Evolutionary conservation across 495 filamentous ascomycete genomes (phyloP).

Genomic region (Aspergillus cristatus): DNA sequence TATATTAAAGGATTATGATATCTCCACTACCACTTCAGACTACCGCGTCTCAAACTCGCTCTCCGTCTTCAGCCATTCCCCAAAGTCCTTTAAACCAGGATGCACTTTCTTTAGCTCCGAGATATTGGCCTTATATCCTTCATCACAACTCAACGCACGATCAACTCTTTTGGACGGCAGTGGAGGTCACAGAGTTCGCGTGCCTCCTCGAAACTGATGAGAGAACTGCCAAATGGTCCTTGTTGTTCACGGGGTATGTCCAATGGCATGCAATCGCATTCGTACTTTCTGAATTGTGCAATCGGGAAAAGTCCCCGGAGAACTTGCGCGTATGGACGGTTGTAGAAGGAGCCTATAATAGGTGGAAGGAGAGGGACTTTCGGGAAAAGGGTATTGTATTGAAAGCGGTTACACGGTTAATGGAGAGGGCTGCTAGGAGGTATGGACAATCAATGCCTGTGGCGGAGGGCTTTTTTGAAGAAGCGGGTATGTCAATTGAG

Average conservation of each 20-base stretch:
- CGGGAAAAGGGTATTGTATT: conserved; percentile 48
- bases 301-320: conserved; percentile 47
- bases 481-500: no score
- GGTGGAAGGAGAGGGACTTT: conserved; percentile 34
- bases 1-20: no score
- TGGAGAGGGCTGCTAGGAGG: conserved; percentile 10
- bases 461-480: no score
- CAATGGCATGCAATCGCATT: conserved; percentile 70
- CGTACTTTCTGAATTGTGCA: conserved; percentile 57
- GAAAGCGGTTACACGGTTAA: conserved; percentile 48
- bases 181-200: conserved; percentile 51
- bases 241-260: conserved; percentile 71
- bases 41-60: no score
- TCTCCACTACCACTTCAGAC: no score
- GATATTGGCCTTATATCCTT: no score
- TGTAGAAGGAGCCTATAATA: conserved; percentile 46
- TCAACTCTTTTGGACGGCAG: conserved; percentile 55
- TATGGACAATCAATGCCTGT: no score
- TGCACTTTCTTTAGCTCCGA: no score
- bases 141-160: conserved; percentile 18
- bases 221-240: conserved; percentile 56
- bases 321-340: conserved; percentile 67
- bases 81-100: no score
- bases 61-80: no score
- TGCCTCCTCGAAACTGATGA: conserved; percentile 50